Evolutionary conservation across 2,329 filamentous ascomycete species (phyloP), one percentile per base, ranked within the genome.

Genomic region (Aspergillus terreus): DNA sequence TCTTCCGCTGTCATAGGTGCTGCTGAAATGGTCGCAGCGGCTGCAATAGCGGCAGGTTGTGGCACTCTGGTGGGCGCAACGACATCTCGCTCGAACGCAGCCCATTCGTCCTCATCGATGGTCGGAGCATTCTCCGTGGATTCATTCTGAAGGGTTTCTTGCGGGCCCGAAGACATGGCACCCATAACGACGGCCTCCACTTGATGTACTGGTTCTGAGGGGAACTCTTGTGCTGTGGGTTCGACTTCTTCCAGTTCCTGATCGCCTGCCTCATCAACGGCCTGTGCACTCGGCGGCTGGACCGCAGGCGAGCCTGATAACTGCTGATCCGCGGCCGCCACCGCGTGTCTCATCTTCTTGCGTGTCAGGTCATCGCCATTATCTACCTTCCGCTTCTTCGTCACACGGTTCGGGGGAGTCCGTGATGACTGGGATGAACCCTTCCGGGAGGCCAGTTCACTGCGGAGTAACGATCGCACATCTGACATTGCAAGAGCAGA

Each of bases 1-100:
- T 90, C 81, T 4, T 82, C 82, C 0, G 82, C 79, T 2, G 83
- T 82, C 65, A 90, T 75, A 2, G 85, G 86, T 0, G 85, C 83
- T 0, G 86, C 87, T 1, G 81, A 84, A 57, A 90, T 89, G 2
- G 84, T 82, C 6, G 82, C 84, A 52, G 80, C 61, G 1, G 69
- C 62, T 4, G 64, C 54, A 46, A 71, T 50, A 4, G 67, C 66
- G 36, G 66, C 61, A 19, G 64, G 64, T 41, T 70, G 63, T 14
- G 60, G 63, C 41, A 57, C 55, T 50, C 68, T 69, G 7, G 71
- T 69, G 46, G 72, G 68, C 38, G 68, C 73, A 6, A 84, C 86
- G 50, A 95, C 84, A 49, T 95, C 89, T 2, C 88, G 87, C 67
- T 96, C 87, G 65, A 95, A 95, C 7, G 89, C 88, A 2, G 88